Evolutionary conservation across 2,329 filamentous ascomycete species (phyloP), one percentile per base, ranked within the genome.

Genomic region (Trichoderma asperellum): DNA sequence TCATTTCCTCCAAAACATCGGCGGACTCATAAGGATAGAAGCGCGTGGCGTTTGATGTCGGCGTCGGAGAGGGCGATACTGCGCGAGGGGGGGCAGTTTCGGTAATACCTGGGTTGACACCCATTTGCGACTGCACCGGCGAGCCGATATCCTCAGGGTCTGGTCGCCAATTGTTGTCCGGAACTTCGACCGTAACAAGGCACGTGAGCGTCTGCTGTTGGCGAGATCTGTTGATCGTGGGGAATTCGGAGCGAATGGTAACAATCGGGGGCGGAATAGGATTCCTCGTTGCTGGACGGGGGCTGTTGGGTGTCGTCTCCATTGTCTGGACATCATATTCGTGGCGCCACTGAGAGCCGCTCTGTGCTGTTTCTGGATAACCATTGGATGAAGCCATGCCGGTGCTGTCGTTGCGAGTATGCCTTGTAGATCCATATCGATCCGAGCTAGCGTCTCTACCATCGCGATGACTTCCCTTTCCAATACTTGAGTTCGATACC

Each of bases 291-390:
- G 91, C 86, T 6, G 86, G 81, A 47, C 91, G 89, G 6, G 93
- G 92, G 79, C 89, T 94, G 72, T 88, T 87, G 21, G 96, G 85
- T 40, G 90, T 91, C 0, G 92, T 93, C 79, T 97, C 95, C 93
- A 97, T 97, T 4, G 94, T 94, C 79, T 98, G 95, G 18, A 97
- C 88, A 77, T 98, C 96, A 76, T 97, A 98, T 77, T 98, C 95
- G 77, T 97, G 94, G 68, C 92, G 91, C 74, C 94, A 88, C 52
- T 87, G 86, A 47, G 88, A 88, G 7, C 87, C 87, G 75, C 88
- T 91, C 74, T 92, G 89, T 18, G 89, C 89, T 2, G 90, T 90
- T 72, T 95, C 92, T 32, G 90, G 87, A 76, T 96, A 97, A 57
- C 94, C 93, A 27, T 86, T 89, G 1, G 92, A 94, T 0, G 93